A percentile compares a stretch with the other conserved stretches of the same genome.
Conservation (phyloP, 225 moss, liverwort and hornwort species). For the Sphagnum tenellum region DNA sequence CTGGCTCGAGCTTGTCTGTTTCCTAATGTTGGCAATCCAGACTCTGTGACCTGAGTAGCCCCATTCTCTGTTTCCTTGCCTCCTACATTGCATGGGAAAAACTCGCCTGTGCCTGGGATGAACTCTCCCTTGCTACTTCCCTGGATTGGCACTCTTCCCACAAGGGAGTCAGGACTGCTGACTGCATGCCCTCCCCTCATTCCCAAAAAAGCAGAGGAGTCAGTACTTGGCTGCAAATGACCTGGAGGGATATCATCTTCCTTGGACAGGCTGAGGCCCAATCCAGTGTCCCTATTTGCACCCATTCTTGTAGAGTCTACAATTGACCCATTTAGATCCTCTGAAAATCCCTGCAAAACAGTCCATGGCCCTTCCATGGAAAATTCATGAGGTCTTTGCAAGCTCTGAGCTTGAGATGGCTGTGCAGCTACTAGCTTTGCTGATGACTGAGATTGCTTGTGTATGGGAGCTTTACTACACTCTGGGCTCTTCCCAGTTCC, state of each 20-base stretch:
- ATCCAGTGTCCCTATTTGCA: constrained; percentile 38
- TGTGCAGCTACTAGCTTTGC: constrained; percentile 46
- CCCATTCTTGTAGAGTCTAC: constrained; percentile 44
- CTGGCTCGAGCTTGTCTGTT: constrained; percentile 31
- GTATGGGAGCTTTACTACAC: constrained; percentile 48
- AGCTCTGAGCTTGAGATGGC: constrained; percentile 48
- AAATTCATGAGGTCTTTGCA: constrained; percentile 43
- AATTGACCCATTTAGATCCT: constrained; percentile 27
- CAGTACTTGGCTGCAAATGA: constrained; percentile 32
- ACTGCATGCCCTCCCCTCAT: constrained; percentile 16
- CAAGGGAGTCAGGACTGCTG: constrained; percentile 28
- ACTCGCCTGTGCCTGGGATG: constrained; percentile 12
- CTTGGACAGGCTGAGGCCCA: constrained; percentile 67
- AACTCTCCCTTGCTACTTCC: constrained; percentile 1
- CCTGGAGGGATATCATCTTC: constrained; percentile 53
- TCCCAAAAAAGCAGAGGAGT: constrained; percentile 25
- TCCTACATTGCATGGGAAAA: constrained; percentile 25
- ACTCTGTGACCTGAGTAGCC: constrained; percentile 25
- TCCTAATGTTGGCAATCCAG: constrained; percentile 35
- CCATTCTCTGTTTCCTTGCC: constrained; percentile 30
- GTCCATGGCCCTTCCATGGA: constrained; percentile 47
- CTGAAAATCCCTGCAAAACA: constrained; percentile 40
- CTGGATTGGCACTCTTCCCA: constrained; percentile 32
- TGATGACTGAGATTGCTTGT: constrained; percentile 47
- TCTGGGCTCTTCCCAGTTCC: constrained; percentile 61